Percentiles rank a stretch among this genome's conserved stretches.
Conservation (phyloP, 192 early-diverging fungal species). For the Podila verticillata region DNA sequence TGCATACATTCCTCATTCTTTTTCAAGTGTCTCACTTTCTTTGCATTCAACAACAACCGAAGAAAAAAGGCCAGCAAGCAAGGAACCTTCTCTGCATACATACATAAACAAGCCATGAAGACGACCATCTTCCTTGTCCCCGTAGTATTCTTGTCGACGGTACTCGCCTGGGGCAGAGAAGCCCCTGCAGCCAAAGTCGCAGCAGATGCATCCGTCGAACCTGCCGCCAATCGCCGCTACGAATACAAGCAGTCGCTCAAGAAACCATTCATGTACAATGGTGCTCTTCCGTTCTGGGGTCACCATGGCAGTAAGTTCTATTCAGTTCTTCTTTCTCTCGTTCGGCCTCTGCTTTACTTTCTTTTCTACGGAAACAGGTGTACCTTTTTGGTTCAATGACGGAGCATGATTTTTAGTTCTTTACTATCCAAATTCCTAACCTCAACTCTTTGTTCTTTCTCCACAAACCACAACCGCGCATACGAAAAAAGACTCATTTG, state of each 20-base stretch:
- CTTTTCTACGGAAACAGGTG: neutral
- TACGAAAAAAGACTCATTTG: slow-evolving; percentile 36
- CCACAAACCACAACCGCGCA: neutral
- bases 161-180: slow-evolving; percentile 31
- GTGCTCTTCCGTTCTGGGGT: slow-evolving; percentile 63
- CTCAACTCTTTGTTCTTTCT: neutral
- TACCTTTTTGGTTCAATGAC: neutral
- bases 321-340: neutral
- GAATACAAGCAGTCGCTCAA: slow-evolving; percentile 76
- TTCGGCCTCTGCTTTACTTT: neutral
- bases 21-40: neutral
- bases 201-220: neutral
- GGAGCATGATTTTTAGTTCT: neutral
- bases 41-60: neutral
- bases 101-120: slow-evolving; percentile 13
- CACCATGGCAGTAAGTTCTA: slow-evolving; percentile 56
- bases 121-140: slow-evolving; percentile 11
- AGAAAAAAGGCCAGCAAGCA: neutral
- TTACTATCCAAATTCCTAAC: neutral
- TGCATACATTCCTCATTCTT: neutral
- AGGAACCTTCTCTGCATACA: neutral
- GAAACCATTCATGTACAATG: slow-evolving; percentile 62
- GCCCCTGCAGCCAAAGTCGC: neutral
- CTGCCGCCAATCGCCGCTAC: slow-evolving; percentile 43
- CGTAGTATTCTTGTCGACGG: slow-evolving; percentile 20